Evolutionary conservation across 345 rosid species (phyloP).

Genomic region (Turnera subulata): DNA sequence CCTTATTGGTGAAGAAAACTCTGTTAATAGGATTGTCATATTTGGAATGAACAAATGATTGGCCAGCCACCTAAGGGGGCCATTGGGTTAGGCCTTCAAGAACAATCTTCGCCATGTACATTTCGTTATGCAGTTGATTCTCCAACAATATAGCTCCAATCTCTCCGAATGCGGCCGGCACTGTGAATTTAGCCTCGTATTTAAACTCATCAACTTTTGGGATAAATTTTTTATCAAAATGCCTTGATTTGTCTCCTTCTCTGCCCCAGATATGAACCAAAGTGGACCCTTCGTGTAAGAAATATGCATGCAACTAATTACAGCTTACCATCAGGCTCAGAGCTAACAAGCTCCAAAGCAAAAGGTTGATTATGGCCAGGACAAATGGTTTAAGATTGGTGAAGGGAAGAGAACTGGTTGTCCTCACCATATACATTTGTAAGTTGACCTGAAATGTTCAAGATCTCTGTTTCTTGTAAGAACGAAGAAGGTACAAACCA

Average conservation of each 20-base stretch:
- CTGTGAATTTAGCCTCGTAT: slow-evolving; percentile 15
- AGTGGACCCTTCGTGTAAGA: too few species aligned
- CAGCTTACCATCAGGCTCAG: slow-evolving; percentile 14
- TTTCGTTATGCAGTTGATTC: slow-evolving; percentile 16
- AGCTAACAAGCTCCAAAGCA: slow-evolving; percentile 21
- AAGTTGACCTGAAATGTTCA: too few species aligned
- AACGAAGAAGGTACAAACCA: too few species aligned
- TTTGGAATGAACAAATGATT: slow-evolving; percentile 20
- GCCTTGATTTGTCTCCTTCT: slow-evolving; percentile 20
- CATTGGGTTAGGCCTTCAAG: slow-evolving; percentile 12
- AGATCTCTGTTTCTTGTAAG: too few species aligned
- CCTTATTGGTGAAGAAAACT: slow-evolving; percentile 23
- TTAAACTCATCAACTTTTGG: slow-evolving; percentile 7
- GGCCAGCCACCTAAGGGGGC: slow-evolving; percentile 7
- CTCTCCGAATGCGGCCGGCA: slow-evolving; percentile 20
- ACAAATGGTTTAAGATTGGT: too few species aligned
- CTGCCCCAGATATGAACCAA: too few species aligned
- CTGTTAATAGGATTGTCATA: slow-evolving; percentile 10
- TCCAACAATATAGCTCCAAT: slow-evolving; percentile 19
- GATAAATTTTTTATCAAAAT: slow-evolving; percentile 2
- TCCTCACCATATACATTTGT: too few species aligned
- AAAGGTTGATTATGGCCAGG: slow-evolving; percentile 12
- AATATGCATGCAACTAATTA: too few species aligned
- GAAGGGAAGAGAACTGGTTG: too few species aligned
- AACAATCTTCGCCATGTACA: slow-evolving; percentile 11